phyloP scores from a whole-genome alignment of 495 filamentous ascomycete species.

The Bacidia rubella region DNA sequence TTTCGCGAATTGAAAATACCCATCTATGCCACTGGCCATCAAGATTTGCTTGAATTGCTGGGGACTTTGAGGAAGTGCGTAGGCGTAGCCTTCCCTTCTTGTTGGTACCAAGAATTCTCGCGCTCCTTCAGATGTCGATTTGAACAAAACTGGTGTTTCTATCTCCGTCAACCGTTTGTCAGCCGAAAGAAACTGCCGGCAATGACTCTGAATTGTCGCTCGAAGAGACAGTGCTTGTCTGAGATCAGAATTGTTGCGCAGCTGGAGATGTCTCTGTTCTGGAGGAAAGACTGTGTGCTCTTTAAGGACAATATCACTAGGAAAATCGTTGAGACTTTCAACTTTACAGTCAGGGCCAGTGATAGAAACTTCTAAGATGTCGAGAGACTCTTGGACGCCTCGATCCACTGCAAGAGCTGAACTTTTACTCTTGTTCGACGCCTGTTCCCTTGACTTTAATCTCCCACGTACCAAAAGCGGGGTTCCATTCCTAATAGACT shows the following conservation, averaged over 20 bases:
- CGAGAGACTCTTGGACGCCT: background rate
- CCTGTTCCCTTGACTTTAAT: slow-evolving; percentile 28
- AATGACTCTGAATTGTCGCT: slow-evolving; percentile 32
- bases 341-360: slow-evolving; percentile 26
- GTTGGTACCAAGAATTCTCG: slow-evolving; percentile 94
- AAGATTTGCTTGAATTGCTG: slow-evolving; percentile 98
- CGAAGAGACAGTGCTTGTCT: slow-evolving; percentile 50
- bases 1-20: slow-evolving; percentile 83
- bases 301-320: slow-evolving; percentile 60
- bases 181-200: slow-evolving; percentile 38
- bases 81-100: slow-evolving; percentile 55
- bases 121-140: slow-evolving; percentile 92
- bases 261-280: slow-evolving; percentile 67
- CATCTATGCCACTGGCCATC: slow-evolving; percentile 73
- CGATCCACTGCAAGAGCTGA: background rate
- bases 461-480: slow-evolving; percentile 40
- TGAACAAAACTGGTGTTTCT: slow-evolving; percentile 90
- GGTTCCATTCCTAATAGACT: slow-evolving; percentile 32
- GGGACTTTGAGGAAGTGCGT: slow-evolving; percentile 88
- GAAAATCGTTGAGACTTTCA: slow-evolving; percentile 57
- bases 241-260: slow-evolving; percentile 54
- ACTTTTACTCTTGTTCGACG: slow-evolving; percentile 12
- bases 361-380: slow-evolving; percentile 38
- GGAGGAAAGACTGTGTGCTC: slow-evolving; percentile 56
- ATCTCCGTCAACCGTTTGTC: slow-evolving; percentile 54